Conservation (phyloP, 495 filamentous ascomycete species). For the Aspergillus funiculosus region DNA sequence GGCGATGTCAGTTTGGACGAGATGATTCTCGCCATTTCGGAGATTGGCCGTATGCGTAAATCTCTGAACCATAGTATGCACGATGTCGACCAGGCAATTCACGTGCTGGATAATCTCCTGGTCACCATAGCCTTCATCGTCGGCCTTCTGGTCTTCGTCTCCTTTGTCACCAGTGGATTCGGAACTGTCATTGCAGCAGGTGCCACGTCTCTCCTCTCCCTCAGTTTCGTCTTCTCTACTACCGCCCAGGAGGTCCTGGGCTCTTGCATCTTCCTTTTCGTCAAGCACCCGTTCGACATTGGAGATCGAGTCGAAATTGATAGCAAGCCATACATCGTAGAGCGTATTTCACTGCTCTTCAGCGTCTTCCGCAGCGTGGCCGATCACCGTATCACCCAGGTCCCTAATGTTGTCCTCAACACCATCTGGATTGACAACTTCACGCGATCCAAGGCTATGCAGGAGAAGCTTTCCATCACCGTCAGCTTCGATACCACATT, state of each 20-base stretch:
- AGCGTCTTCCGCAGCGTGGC: conserved; percentile 84
- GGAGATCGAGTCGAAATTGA: conserved; percentile 87
- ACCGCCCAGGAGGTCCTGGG: conserved; percentile 92
- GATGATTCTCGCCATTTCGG: conserved; percentile 82
- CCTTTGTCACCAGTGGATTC: conserved; percentile 79
- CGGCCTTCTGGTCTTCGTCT: conserved; percentile 80
- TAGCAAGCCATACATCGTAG: conserved; percentile 66
- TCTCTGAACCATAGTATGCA: conserved; percentile 87
- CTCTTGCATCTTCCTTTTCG: conserved; percentile 95
- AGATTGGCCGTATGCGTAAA: conserved; percentile 76
- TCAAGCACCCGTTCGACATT: conserved; percentile 93
- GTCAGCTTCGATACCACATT: conserved; percentile 81
- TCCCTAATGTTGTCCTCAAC: conserved; percentile 88
- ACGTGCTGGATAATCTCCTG: conserved; percentile 80
- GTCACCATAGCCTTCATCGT: conserved; percentile 72
- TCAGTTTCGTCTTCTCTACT: conserved; percentile 89
- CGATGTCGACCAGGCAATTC: conserved; percentile 92
- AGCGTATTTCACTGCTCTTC: conserved; percentile 90
- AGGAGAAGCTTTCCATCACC: conserved; percentile 71
- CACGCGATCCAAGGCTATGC: conserved; percentile 83
- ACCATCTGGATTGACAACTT: conserved; percentile 90
- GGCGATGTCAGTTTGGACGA: conserved; percentile 93
- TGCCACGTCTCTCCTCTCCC: conserved; percentile 85
- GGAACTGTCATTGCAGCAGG: conserved; percentile 87
- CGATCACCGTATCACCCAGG: conserved; percentile 77